A percentile compares a stretch with the other conserved stretches of the same genome.
phyloP scores from a whole-genome alignment of 768 basidiomycete species.

The Collybia nuda region DNA sequence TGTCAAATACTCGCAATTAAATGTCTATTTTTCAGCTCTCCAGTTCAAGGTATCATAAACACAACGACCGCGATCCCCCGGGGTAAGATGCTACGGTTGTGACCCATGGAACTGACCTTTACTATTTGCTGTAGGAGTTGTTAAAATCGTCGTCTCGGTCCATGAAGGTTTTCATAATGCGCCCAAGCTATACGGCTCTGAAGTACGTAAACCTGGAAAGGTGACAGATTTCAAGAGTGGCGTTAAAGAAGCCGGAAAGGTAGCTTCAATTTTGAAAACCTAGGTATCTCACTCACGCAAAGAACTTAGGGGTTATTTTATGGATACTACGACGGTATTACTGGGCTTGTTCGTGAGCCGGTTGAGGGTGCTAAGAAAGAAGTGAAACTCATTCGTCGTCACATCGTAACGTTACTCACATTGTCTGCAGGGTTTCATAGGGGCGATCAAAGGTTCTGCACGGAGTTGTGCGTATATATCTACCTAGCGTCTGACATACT shows the following conservation, averaged over 20 bases:
- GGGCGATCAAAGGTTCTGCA: constrained; percentile 33
- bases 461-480: constrained; percentile 28
- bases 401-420: background rate
- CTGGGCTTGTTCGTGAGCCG: constrained; percentile 31
- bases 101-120: background rate
- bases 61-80: constrained; percentile 47
- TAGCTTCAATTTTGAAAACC: constrained; percentile 6
- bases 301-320: constrained; percentile 25
- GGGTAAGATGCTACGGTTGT: constrained; percentile 24
- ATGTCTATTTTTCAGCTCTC: constrained; percentile 24
- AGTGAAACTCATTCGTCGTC: constrained; percentile 5
- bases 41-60: constrained; percentile 43
- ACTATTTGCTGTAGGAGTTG: constrained; percentile 30
- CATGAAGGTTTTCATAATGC: constrained; percentile 47
- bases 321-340: constrained; percentile 36
- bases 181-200: constrained; percentile 37
- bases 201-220: constrained; percentile 36
- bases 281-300: background rate
- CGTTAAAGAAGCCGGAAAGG: constrained; percentile 48
- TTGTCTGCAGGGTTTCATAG: constrained; percentile 25
- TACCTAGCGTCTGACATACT: background rate
- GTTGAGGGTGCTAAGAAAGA: constrained; percentile 31
- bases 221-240: constrained; percentile 44
- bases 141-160: constrained; percentile 38
- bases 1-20: background rate